Base-by-base conservation (phyloP, 2,329 filamentous ascomycete species). In the Salinomyces thailandicus region DNA sequence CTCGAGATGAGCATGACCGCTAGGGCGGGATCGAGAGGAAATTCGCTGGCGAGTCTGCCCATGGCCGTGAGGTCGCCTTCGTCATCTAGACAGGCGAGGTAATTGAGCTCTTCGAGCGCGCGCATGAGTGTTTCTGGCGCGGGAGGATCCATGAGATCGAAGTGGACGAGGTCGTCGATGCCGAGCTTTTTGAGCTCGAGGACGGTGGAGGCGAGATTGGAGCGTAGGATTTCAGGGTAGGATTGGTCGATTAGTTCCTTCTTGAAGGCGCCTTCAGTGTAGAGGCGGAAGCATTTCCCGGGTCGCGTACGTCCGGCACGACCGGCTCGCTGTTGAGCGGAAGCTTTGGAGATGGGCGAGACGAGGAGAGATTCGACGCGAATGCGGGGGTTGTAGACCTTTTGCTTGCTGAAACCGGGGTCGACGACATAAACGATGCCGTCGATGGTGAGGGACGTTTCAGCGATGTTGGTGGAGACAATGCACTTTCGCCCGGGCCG, bases 381-480 rank as follows among this genome's bases (percentile, higher is more conserved):
- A 51, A 94, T 93, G 43, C 91, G 79, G 15, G 91, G 89, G 62
- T 98, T 96, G 70, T 96, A 98, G 45, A 96, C 91, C 64, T 96
- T 98, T 57, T 98, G 91, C 68, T 98, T 98, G 67, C 86, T 94
- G 68, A 98, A 98, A 22, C 91, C 91, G 2, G 91, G 89, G 55
- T 98, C 91, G n/a, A 98, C 89, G 20, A 98, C 91, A 55, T 95
- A 98, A 22, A 98, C 91, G 46, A 98, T 98, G 58, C 91, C 91
- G 57, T 98, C 91, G 43, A 98, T 98, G 31, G 91, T 98, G 62
- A 98, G 75, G 54, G 81, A 89, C 0, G 91, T 98, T 67, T 98
- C 91, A 30, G 91, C 91, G 61, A 98, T 98, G 62, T 98, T 98
- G 48, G 91, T 98, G 7, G 87, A 85, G 18, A 98, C 74, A 50